phyloP scores from a whole-genome alignment of 768 basidiomycete species.

The Tulasnella sp. region DNA sequence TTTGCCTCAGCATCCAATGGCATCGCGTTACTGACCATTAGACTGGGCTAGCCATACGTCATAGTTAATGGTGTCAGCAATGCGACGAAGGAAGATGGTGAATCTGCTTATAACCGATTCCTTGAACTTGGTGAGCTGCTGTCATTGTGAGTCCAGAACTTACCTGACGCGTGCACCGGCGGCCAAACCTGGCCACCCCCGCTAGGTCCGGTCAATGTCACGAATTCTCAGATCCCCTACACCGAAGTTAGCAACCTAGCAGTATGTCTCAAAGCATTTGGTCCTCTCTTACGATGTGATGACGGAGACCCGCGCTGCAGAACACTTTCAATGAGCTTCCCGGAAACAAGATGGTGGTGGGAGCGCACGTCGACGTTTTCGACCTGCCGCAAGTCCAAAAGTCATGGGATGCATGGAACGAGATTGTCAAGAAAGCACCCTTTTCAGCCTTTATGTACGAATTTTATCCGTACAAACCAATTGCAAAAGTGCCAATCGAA shows the following conservation, averaged over 20 bases:
- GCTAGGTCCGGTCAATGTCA: not conserved
- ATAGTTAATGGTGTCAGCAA: not conserved
- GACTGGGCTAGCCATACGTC: slow-evolving; percentile 6
- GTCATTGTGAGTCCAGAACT: not conserved
- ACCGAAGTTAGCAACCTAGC: not conserved
- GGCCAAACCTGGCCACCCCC: not conserved
- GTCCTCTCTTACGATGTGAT: not conserved
- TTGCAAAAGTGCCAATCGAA: slow-evolving; percentile 22
- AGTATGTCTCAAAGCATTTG: not conserved
- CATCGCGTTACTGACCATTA: not conserved
- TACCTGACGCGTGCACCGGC: not conserved
- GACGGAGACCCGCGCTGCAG: not conserved
- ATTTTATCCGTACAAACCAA: not conserved
- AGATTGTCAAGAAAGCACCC: not conserved
- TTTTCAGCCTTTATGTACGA: slow-evolving; percentile 1
- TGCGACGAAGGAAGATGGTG: not conserved
- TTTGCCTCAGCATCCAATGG: too few species aligned
- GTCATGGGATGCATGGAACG: slow-evolving; percentile 7
- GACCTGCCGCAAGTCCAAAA: not conserved
- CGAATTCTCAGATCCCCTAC: not conserved
- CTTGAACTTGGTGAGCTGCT: slow-evolving; percentile 13
- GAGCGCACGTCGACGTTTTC: slow-evolving; percentile 3
- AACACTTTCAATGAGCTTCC: slow-evolving; percentile 1
- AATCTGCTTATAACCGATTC: not conserved
- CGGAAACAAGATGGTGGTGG: not conserved